phyloP scores from a whole-genome alignment of 2,329 filamentous ascomycete genomes.

The Westerdykella ornata region DNA sequence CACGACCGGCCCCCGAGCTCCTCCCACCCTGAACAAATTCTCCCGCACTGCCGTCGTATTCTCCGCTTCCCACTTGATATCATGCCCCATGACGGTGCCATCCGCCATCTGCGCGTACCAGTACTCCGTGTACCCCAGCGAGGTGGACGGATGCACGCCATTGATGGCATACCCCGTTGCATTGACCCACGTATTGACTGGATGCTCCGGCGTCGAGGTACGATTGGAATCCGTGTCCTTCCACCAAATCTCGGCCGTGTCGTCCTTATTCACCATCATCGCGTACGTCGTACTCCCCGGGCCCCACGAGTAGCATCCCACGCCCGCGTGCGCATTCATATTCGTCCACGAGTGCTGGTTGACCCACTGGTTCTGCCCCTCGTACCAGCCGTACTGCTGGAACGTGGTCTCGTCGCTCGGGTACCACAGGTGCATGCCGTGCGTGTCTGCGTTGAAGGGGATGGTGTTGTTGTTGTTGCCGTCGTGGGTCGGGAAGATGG shows the following conservation, averaged over 20 bases:
- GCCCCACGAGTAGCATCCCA: slow-evolving; percentile 42
- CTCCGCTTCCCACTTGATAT: slow-evolving; percentile 36
- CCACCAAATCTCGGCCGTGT: slow-evolving; percentile 41
- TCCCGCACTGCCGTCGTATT: slow-evolving; percentile 30
- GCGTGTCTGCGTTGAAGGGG: slow-evolving; percentile 19
- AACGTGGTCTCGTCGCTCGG: slow-evolving; percentile 37
- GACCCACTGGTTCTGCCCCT: slow-evolving; percentile 34
- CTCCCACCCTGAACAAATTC: slow-evolving; percentile 30
- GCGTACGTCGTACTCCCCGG: slow-evolving; percentile 37
- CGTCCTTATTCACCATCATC: slow-evolving; percentile 39
- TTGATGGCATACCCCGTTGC: slow-evolving; percentile 23
- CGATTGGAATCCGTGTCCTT: slow-evolving; percentile 38
- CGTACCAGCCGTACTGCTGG: slow-evolving; percentile 39
- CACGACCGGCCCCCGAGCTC: slow-evolving; percentile 19
- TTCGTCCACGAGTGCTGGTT: slow-evolving; percentile 33
- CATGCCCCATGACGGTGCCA: slow-evolving; percentile 35
- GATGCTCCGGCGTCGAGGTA: slow-evolving; percentile 27
- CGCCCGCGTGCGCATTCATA: slow-evolving; percentile 41
- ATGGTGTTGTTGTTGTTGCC: slow-evolving; percentile 19
- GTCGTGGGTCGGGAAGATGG: slow-evolving; percentile 30
- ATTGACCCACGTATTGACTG: slow-evolving; percentile 38
- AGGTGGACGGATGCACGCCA: slow-evolving; percentile 36
- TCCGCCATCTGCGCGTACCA: slow-evolving; percentile 39
- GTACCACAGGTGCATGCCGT: slow-evolving; percentile 43
- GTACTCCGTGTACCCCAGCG: slow-evolving; percentile 39